Evolutionary conservation across 2,329 filamentous ascomycete species (phyloP).

Genomic region (Stachybotrys echinatus): DNA sequence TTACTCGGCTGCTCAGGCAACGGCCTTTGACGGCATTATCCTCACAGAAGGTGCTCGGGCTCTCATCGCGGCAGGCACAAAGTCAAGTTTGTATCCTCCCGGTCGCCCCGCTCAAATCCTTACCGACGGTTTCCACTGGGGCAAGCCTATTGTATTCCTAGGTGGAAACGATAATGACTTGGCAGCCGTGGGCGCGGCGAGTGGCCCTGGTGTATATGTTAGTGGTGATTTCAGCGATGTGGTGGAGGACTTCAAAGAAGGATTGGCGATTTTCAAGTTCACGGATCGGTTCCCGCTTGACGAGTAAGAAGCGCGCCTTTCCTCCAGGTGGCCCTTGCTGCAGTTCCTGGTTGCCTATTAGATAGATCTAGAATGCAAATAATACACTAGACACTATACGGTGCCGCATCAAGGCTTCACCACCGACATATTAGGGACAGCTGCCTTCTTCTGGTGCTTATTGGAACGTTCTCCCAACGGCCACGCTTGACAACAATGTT

Average conservation of each 20-base stretch:
- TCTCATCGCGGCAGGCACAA: conserved; percentile 39
- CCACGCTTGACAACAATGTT: no score
- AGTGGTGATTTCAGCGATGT: conserved; percentile 28
- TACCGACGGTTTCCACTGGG: conserved; percentile 58
- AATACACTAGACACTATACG: no score
- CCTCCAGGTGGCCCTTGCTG: neutral
- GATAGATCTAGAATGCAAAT: neutral
- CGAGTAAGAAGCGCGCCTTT: conserved; percentile 7
- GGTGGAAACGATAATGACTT: conserved; percentile 37
- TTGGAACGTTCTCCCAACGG: neutral
- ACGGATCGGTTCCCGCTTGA: conserved; percentile 59
- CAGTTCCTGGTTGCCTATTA: neutral
- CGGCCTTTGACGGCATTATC: conserved; percentile 58
- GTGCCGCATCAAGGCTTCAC: no score
- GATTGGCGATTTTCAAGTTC: conserved; percentile 61
- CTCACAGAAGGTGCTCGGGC: conserved; percentile 47
- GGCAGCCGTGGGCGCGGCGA: conserved; percentile 36
- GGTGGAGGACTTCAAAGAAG: conserved; percentile 45
- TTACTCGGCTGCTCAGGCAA: conserved; percentile 60
- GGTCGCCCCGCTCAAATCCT: conserved; percentile 61
- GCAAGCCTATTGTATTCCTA: conserved; percentile 62
- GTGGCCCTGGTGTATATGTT: conserved; percentile 36
- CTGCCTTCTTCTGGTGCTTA: no score
- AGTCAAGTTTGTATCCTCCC: conserved; percentile 55
- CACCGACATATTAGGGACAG: no score